Conservation (phyloP, 257 asterid genomes). For the Nicotiana benthamiana region DNA sequence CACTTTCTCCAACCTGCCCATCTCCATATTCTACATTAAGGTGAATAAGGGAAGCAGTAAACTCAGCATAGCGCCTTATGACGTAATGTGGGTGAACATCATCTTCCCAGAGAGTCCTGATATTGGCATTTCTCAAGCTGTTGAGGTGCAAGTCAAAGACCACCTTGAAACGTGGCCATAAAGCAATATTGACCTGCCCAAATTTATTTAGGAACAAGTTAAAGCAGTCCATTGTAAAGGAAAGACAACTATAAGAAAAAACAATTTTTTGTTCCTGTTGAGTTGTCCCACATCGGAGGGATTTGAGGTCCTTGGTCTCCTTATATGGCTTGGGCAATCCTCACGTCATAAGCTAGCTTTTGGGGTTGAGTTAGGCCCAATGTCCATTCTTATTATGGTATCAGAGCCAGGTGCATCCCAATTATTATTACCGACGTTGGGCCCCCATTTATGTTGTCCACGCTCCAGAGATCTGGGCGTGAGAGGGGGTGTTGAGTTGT, state of each 20-base stretch:
- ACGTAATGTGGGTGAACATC: conserved; percentile 96
- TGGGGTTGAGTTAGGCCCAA: too few species aligned
- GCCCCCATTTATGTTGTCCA: too few species aligned
- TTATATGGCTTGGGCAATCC: too few species aligned
- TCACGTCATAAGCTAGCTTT: too few species aligned
- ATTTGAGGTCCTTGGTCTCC: too few species aligned
- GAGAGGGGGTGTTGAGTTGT: too few species aligned
- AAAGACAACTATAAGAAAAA: neutral
- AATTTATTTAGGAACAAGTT: neutral
- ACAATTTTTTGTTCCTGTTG: too few species aligned
- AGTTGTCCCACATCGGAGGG: too few species aligned
- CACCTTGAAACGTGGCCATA: conserved; percentile 98
- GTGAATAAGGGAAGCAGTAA: conserved; percentile 85
- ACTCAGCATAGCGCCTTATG: conserved; percentile 97
- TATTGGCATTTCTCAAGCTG: conserved; percentile 79
- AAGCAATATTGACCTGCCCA: conserved; percentile 76
- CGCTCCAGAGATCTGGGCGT: too few species aligned
- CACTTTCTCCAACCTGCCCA: conserved; percentile 67
- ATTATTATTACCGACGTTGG: too few species aligned
- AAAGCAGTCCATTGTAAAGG: neutral
- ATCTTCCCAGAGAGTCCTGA: conserved; percentile 87
- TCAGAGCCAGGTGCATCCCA: too few species aligned
- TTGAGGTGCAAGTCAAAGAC: conserved; percentile 93
- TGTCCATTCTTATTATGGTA: too few species aligned
- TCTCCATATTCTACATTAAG: conserved; percentile 92